phyloP scores from a whole-genome alignment of 192 early-diverging fungal genomes.

The Umbelopsis isabellina region DNA sequence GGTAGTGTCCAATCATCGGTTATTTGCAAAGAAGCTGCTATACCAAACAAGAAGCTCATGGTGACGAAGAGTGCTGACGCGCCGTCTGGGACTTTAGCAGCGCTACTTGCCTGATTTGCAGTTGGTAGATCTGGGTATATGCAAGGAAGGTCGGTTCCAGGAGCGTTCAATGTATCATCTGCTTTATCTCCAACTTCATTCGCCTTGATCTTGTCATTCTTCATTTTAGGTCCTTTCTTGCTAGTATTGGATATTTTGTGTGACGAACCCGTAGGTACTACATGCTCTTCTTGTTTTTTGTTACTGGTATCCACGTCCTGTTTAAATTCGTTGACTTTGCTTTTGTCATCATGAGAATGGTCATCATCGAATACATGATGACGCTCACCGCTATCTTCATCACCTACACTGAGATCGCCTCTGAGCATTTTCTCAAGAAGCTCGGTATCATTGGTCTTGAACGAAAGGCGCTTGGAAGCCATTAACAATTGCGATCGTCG shows the following conservation, averaged over 20 bases:
- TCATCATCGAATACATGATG: conserved; percentile 21
- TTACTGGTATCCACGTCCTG: conserved; percentile 15
- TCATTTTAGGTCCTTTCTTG: neutral
- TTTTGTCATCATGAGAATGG: conserved; percentile 26
- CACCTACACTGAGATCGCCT: conserved; percentile 36
- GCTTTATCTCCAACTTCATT: neutral
- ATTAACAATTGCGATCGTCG: conserved; percentile 43
- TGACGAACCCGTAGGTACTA: conserved; percentile 4
- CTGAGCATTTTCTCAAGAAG: conserved; percentile 40
- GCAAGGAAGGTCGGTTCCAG: conserved; percentile 13
- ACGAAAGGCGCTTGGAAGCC: conserved; percentile 41
- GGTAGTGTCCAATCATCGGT: conserved; percentile 48
- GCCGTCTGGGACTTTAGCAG: conserved; percentile 3
- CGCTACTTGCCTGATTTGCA: neutral
- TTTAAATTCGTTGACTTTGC: conserved; percentile 20
- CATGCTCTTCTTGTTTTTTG: conserved; percentile 1
- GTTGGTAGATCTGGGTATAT: neutral
- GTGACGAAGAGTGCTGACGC: conserved; percentile 28
- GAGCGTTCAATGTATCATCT: neutral
- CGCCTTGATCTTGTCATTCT: neutral
- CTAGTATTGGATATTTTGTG: neutral
- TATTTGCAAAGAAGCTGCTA: conserved; percentile 32
- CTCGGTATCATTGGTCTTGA: conserved; percentile 38
- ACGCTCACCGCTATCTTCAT: conserved; percentile 4
- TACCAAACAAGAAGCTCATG: conserved; percentile 34